phyloP scores from a whole-genome alignment of 2,329 filamentous ascomycete genomes.

The Scedosporium apiospermum region DNA sequence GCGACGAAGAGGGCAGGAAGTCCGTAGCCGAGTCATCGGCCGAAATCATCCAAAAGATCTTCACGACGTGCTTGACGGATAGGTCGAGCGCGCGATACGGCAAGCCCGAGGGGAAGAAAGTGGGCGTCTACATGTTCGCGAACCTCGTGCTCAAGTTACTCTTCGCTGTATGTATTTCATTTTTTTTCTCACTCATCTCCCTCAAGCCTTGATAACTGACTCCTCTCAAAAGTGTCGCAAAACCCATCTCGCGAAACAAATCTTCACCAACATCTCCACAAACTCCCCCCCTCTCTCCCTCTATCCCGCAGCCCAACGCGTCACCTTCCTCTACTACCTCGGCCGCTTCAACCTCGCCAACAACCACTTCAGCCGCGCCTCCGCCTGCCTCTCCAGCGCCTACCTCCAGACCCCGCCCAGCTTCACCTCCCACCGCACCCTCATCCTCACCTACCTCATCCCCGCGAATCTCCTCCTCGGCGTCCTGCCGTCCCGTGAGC shows the following conservation, averaged over 20 bases:
- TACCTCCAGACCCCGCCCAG: slow-evolving; percentile 57
- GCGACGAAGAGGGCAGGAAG: slow-evolving; percentile 60
- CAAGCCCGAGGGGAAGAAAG: slow-evolving; percentile 71
- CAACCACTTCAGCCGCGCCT: slow-evolving; percentile 70
- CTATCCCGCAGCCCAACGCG: slow-evolving; percentile 78
- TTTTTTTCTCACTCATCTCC: neutral
- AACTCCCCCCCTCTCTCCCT: slow-evolving; percentile 71
- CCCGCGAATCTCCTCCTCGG: slow-evolving; percentile 76
- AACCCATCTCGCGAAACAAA: slow-evolving; percentile 73
- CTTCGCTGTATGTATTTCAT: slow-evolving; percentile 53
- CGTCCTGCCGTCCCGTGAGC: slow-evolving; percentile 60
- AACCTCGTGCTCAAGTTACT: slow-evolving; percentile 84
- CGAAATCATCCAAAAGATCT: slow-evolving; percentile 82
- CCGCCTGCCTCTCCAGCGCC: slow-evolving; percentile 65
- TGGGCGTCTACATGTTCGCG: slow-evolving; percentile 84
- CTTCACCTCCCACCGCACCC: slow-evolving; percentile 63
- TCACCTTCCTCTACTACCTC: slow-evolving; percentile 91
- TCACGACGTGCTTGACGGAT: slow-evolving; percentile 82
- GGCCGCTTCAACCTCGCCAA: slow-evolving; percentile 84
- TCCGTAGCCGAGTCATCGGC: slow-evolving; percentile 79
- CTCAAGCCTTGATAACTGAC: slow-evolving; percentile 8
- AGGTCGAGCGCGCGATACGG: slow-evolving; percentile 57
- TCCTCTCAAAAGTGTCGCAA: slow-evolving; percentile 56
- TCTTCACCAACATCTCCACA: slow-evolving; percentile 80
- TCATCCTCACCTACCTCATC: slow-evolving; percentile 77